Percentiles rank a stretch among this genome's conserved stretches.
Evolutionary conservation across 2,329 filamentous ascomycete species (phyloP).

Genomic region (Diaporthe humulicola): DNA sequence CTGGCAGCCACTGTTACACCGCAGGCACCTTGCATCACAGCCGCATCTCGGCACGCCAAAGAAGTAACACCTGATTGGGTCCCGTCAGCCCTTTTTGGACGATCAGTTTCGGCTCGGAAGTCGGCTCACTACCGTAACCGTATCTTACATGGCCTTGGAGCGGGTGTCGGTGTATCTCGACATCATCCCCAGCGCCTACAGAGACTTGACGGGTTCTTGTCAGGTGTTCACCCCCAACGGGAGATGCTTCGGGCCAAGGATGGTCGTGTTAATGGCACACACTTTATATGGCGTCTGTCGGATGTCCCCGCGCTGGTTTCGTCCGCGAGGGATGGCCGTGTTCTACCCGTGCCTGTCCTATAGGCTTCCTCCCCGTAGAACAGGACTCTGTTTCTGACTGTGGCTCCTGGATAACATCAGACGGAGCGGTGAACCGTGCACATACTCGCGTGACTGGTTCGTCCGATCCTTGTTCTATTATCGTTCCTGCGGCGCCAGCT

Average conservation of each 20-base stretch:
- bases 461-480: background rate
- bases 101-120: constrained; percentile 20
- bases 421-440: background rate
- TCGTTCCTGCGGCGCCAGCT: background rate
- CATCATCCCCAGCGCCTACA: background rate
- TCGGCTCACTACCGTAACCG: constrained; percentile 25
- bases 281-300: background rate
- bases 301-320: constrained; percentile 5
- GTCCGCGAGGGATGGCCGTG: background rate
- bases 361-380: constrained; percentile 6
- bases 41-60: constrained; percentile 17
- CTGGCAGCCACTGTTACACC: background rate
- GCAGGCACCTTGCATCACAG: constrained; percentile 6
- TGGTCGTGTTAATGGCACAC: background rate
- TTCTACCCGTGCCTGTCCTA: background rate
- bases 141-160: background rate
- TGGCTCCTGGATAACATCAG: background rate
- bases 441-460: background rate
- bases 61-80: constrained; percentile 9
- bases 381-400: background rate
- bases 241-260: background rate
- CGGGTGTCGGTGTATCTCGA: constrained; percentile 24
- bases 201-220: background rate
- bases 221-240: constrained; percentile 13
- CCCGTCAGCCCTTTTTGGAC: background rate